These are phyloP conservation scores for Oropetium thomaeum DNA, from an alignment of 176 grass and related monocot species.

Conservation along the genomic window DNA sequence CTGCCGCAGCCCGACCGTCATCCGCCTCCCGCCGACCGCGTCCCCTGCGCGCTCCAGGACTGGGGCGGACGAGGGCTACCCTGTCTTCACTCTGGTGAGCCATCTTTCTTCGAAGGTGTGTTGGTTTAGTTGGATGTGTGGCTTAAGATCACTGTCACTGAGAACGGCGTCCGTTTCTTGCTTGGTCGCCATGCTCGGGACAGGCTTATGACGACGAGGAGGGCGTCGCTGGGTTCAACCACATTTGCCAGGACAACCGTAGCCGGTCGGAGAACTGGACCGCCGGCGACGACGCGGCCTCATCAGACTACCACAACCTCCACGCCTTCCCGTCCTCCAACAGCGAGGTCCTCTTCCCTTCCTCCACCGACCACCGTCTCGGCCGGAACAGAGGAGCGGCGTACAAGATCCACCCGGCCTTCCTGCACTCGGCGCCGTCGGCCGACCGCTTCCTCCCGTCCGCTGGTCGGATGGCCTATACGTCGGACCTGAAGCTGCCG, in stretches of 20 bases:
- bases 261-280: slow-evolving; percentile 83
- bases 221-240: slow-evolving; percentile 34
- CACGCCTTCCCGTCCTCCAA: slow-evolving; percentile 60
- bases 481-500: slow-evolving; percentile 49
- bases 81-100: slow-evolving; percentile 84
- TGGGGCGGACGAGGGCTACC: slow-evolving; percentile 65
- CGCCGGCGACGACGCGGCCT: slow-evolving; percentile 41
- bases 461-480: slow-evolving; percentile 31
- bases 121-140: background rate
- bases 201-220: slow-evolving; percentile 77
- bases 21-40: slow-evolving; percentile 50
- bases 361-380: slow-evolving; percentile 48
- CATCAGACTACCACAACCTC: slow-evolving; percentile 46
- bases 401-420: slow-evolving; percentile 51
- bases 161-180: background rate
- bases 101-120: background rate
- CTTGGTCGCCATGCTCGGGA: background rate
- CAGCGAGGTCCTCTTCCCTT: slow-evolving; percentile 59
- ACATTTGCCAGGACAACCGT: slow-evolving; percentile 61
- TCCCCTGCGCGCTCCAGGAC: slow-evolving; percentile 56
- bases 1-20: slow-evolving; percentile 51
- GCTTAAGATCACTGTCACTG: background rate
- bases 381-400: slow-evolving; percentile 39
- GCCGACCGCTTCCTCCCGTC: slow-evolving; percentile 43
- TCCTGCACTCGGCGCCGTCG: slow-evolving; percentile 49